Base-by-base conservation (phyloP, 2,329 filamentous ascomycete species). In the Neofusicoccum sp. region DNA sequence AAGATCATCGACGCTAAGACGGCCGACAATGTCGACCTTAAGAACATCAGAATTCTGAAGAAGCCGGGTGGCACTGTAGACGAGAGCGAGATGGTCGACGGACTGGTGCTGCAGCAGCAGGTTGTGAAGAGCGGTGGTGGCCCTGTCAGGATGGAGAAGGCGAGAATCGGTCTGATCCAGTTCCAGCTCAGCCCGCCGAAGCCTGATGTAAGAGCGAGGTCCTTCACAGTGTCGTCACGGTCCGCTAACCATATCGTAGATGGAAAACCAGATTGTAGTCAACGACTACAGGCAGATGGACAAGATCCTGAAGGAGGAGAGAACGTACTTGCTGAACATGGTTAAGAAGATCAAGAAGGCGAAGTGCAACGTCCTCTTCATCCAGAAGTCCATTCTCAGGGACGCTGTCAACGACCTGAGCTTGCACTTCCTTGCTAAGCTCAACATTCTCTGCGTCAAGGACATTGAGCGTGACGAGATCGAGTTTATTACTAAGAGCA, bases 261-360 rank as follows among this genome's bases (percentile, higher is more conserved):
- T 99, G 95, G 95, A 99, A 83, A 99, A 99, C 81, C 95, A 96
- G 74, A 98, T 99, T 68, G 89, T 96, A 36, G 95, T 99, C 74
- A 99, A 99, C 79, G 95, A 99, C 83, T 99, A 99, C 85, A 87
- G 95, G 74, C 95, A 99, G 78, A 99, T 99, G 95, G 95, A 99
- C 84, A 99, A 98, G 86, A 99, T 99, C 69, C 87, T 99, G 71
- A 99, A 99, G 82, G 95, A 99, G 81, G 95, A 99, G 83, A 92
- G 95, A 70, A 91, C 95, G 70, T 99, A 99, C 80, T 87, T 99
- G 67, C 86, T 99, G 64, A 98, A 98, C 84, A 91, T 99, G 87
- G 93, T 96, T 76, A 98, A 99, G 87, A 99, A 98, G 86, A 99
- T 99, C 80, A 97, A 98, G 83, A 99, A 98, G 85, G 93, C 95